Base-by-base conservation (phyloP, 2,329 filamentous ascomycete genomes). In the Aspergillus quadrilineatus region DNA sequence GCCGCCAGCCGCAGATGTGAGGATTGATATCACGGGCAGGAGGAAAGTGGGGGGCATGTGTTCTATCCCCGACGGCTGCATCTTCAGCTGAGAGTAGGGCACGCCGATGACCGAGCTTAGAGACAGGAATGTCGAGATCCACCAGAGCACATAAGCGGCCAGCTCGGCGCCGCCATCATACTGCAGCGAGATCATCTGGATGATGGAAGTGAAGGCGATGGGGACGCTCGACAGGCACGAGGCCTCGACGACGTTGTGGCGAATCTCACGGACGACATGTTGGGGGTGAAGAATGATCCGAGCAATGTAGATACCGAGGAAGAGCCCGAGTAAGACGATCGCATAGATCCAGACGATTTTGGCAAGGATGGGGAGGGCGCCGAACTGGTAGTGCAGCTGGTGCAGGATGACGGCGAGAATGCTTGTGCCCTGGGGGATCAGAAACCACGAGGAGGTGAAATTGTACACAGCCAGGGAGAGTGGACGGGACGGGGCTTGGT, bases 101-200 rank as follows among this genome's bases (percentile, higher is more conserved):
- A 74, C 67, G 2, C 58, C 60, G 45, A 76, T 62, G 36, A 69
- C 64, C n/a, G 64, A 62, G n/a, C 67, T 8, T 1, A 73, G 50
- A 6, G 73, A 69, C 44, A 77, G 64, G 1, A 52, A 64, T 2
- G 69, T 67, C 22, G 69, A 66, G 12, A 75, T 66, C 75, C 75
- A 79, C 75, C 76, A 79, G 28, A 79, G 67, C 14, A 76, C 61
- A 56, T 70, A 74, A 4, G 69, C 65, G 22, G 66, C 61, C 7
- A 74, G 39, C 3, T 68, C 67, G 9, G 63, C 60, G 10, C 39
- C 15, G 34, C 65, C 63, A 59, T 68, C 72, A 51, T 70, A 67
- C 34, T 65, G 46, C 4, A 73, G 66, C 1, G 65, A 88, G 67
- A 95, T 85, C 56, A 73, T 67, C 12, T 74, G 60, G 30, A 69